Base-by-base conservation (phyloP, 1,284 basidiomycete species). In the Athelia sp. region DNA sequence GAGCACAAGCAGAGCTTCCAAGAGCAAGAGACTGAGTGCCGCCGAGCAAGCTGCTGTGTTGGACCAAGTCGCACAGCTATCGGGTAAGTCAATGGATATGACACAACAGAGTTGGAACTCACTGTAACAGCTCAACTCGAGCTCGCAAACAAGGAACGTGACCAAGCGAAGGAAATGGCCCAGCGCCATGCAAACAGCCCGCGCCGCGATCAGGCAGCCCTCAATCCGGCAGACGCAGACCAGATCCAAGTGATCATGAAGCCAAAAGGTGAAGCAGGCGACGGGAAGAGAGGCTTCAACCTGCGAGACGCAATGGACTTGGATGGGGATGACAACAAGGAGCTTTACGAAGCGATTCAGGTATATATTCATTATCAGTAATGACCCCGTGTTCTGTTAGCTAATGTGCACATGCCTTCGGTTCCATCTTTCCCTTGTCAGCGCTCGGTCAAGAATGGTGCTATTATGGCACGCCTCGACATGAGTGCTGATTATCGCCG, bases 231-330 rank as follows among this genome's bases (percentile, higher is more conserved):
- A n/a, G n/a, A n/a, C n/a, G n/a, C 26, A 29, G 26, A 29, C 4
- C 26, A 29, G 36, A 48, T 48, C 18, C 46, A 4, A 3, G 31
- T 48, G 2, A 48, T 48, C 46, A 40, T 15, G 4, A 48, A 48
- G 24, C 46, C 46, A 8, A 48, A 40, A 15, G 46, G 46, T 11
- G 46, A 48, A 23, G 34, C 46, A 15, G 31, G 46, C 2, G 38
- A 48, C 17, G 13, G 8, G 13, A 48, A 40, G 34, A 18, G 21
- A 18, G 46, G 46, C 11, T 48, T 36, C 21, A 3, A 24, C 19
- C 34, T 48, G 18, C 18, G 24, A 21, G 21, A 2, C 6, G 35
- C 32, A 19, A 48, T 48, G 46, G 17, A 40, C 18, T 19, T 48
- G 46, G 35, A 40, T 6, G 36, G 36, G 4, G 36, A 40, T 10